A percentile compares a stretch with the other conserved stretches of the same genome.
Conservation (phyloP, 129 eudicot genomes). For the Artemisia tridentata region DNA sequence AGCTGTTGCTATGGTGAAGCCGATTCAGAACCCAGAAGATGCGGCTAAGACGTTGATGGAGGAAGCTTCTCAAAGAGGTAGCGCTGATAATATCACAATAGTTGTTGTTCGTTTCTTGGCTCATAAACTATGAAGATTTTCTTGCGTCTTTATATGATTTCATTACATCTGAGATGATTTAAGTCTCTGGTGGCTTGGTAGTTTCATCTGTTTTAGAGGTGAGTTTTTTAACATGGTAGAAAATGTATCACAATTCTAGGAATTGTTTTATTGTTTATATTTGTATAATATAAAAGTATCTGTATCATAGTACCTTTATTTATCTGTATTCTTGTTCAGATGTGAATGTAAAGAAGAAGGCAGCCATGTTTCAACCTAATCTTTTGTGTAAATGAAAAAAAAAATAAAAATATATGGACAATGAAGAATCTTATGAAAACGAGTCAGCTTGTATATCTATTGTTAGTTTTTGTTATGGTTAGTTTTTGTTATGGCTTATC, state of each 20-base stretch:
- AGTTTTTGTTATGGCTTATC: too few relatives aligned
- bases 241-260: not conserved
- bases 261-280: constrained; percentile 20
- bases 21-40: constrained; percentile 67
- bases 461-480: too few relatives aligned
- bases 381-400: too few relatives aligned
- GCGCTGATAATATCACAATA: constrained; percentile 30
- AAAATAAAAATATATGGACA: too few relatives aligned
- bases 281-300: constrained; percentile 2
- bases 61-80: constrained; percentile 86
- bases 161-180: too few relatives aligned
- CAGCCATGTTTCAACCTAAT: not conserved
- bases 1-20: constrained; percentile 75
- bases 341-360: not conserved
- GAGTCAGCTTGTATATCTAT: too few relatives aligned
- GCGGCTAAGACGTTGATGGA: constrained; percentile 81
- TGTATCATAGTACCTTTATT: constrained; percentile 2
- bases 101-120: constrained; percentile 31
- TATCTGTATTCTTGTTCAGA: not conserved
- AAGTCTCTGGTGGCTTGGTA: too few relatives aligned
- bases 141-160: not conserved
- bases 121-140: too few relatives aligned
- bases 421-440: too few relatives aligned
- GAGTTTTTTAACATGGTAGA: constrained; percentile 10
- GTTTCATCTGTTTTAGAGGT: too few relatives aligned